A percentile compares a stretch with the other conserved stretches of the same genome.
phyloP scores from a whole-genome alignment of 2,329 filamentous ascomycete species.

The Microcyclospora tardicrescens region DNA sequence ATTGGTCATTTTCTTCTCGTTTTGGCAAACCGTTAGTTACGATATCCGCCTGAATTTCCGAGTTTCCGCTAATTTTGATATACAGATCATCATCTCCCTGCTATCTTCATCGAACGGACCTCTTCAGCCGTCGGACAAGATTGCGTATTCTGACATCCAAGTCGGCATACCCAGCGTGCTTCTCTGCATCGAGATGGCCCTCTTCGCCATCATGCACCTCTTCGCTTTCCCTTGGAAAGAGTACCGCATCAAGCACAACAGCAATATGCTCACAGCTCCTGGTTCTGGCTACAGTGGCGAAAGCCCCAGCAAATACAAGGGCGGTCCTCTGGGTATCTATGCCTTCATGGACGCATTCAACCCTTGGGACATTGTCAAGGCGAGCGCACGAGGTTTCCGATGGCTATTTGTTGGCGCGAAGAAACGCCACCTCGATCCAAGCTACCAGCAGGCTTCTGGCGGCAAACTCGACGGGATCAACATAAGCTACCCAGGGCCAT shows the following conservation, averaged over 20 bases:
- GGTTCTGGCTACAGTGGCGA: slow-evolving; percentile 12
- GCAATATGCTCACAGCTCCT: slow-evolving; percentile 16
- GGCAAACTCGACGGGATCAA: slow-evolving; percentile 9
- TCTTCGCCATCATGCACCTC: slow-evolving; percentile 65
- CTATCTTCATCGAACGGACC: slow-evolving; percentile 48
- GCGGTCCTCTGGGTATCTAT: slow-evolving; percentile 50
- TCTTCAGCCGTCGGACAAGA: slow-evolving; percentile 46
- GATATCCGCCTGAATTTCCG: neutral
- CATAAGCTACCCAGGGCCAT: slow-evolving; percentile 10
- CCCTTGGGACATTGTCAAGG: slow-evolving; percentile 71
- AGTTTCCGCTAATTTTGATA: slow-evolving; percentile 4
- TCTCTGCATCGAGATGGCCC: slow-evolving; percentile 72
- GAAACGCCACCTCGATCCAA: slow-evolving; percentile 35
- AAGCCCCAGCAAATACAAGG: slow-evolving; percentile 36
- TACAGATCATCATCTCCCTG: slow-evolving; percentile 44
- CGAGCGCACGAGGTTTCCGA: slow-evolving; percentile 59
- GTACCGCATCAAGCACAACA: slow-evolving; percentile 39
- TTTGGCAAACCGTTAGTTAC: slow-evolving; percentile 56
- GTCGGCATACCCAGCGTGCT: slow-evolving; percentile 67
- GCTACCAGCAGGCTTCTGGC: slow-evolving; percentile 20
- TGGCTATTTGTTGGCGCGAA: slow-evolving; percentile 70
- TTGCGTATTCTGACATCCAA: slow-evolving; percentile 64
- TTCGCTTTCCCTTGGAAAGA: slow-evolving; percentile 70
- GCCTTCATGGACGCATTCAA: slow-evolving; percentile 64
- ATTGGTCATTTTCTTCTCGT: slow-evolving; percentile 79